These are phyloP conservation scores for Vitis amurensis DNA, from an alignment of 164 flowering plant species.

Conservation along the genomic window DNA sequence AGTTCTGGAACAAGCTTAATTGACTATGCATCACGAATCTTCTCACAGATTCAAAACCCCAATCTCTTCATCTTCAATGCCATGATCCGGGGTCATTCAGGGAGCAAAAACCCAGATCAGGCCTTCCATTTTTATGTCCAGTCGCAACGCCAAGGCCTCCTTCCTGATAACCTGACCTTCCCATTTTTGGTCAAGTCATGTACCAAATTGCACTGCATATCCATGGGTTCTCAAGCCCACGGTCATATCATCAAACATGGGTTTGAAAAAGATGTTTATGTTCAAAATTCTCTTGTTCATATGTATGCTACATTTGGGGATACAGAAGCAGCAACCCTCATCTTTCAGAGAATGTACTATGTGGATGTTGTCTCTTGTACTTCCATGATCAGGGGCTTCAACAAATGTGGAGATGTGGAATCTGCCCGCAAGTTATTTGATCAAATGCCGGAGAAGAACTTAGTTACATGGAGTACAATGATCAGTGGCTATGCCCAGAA, in stretches of 20 bases:
- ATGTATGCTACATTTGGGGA: slow-evolving; percentile 25
- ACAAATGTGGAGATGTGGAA: slow-evolving; percentile 22
- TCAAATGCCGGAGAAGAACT: slow-evolving; percentile 28
- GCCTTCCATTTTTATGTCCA: slow-evolving; percentile 21
- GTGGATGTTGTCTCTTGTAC: slow-evolving; percentile 35
- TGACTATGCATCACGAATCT: slow-evolving; percentile 18
- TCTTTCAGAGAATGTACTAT: slow-evolving; percentile 12
- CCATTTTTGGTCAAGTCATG: slow-evolving; percentile 27
- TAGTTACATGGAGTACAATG: slow-evolving; percentile 36
- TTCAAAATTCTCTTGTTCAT: slow-evolving; percentile 25
- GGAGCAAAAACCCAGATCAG: slow-evolving; percentile 16
- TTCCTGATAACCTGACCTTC: slow-evolving; percentile 31
- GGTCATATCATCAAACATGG: slow-evolving; percentile 21
- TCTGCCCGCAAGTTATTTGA: slow-evolving; percentile 29
- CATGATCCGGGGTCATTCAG: slow-evolving; percentile 25
- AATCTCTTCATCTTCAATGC: slow-evolving; percentile 29
- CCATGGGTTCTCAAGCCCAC: slow-evolving; percentile 25
- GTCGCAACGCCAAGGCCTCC: slow-evolving; percentile 1
- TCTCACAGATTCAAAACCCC: slow-evolving; percentile 27
- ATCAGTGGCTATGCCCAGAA: slow-evolving; percentile 26
- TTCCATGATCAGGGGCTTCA: slow-evolving; percentile 27
- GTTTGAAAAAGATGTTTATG: slow-evolving; percentile 20
- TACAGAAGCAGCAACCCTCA: slow-evolving; percentile 14
- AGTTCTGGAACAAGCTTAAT: slow-evolving; percentile 8
- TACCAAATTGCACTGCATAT: slow-evolving; percentile 9